Conservation (phyloP, 352 stramenopile species). For the Pythium sukuiense region DNA sequence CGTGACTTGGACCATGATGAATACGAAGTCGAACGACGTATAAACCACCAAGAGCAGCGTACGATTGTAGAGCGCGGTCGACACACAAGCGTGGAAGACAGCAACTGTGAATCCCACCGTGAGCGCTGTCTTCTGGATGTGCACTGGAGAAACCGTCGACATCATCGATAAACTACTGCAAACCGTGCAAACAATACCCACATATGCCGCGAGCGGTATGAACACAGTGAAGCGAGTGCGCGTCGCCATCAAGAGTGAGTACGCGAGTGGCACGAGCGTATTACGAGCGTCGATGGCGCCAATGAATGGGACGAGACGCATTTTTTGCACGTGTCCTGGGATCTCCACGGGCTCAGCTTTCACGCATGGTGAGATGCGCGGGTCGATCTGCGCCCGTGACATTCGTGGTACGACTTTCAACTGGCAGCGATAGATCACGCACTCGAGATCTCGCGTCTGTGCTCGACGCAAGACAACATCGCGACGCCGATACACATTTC, state of each 20-base stretch:
- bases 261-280: neutral
- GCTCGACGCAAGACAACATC: neutral
- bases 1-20: slow-evolving; percentile 23
- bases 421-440: slow-evolving; percentile 25
- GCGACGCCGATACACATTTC: slow-evolving; percentile 24
- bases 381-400: neutral
- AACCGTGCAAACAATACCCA: neutral
- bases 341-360: neutral
- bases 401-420: slow-evolving; percentile 9
- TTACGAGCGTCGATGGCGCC: slow-evolving; percentile 6
- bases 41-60: slow-evolving; percentile 13
- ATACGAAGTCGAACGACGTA: slow-evolving; percentile 29
- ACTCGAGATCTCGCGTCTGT: slow-evolving; percentile 14
- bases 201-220: neutral
- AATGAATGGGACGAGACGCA: neutral
- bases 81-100: slow-evolving; percentile 9
- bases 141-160: neutral
- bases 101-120: slow-evolving; percentile 7
- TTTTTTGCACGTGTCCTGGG: neutral
- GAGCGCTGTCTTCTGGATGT: neutral
- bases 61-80: slow-evolving; percentile 13
- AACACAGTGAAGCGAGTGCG: neutral
- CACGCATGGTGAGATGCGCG: neutral
- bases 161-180: slow-evolving; percentile 4
- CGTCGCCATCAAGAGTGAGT: neutral